Evolutionary conservation across 1,284 basidiomycete species (phyloP).

Genomic region (Apiotrichum montevideense): DNA sequence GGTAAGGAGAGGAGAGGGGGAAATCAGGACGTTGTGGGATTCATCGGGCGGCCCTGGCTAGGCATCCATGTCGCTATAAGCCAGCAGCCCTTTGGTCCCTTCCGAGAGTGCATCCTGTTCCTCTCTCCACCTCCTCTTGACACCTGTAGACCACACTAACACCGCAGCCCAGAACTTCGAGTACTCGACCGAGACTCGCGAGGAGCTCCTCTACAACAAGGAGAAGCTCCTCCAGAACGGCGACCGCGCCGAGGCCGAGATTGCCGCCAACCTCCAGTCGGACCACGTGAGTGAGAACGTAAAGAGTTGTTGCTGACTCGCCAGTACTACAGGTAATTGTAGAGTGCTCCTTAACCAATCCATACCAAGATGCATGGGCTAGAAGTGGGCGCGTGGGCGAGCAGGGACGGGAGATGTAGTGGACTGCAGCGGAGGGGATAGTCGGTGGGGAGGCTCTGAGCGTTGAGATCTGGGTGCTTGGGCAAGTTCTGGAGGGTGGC

Average conservation of each 20-base stretch:
- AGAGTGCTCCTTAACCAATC: background rate
- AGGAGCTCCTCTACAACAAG: constrained; percentile 99
- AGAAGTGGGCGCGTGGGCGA: background rate
- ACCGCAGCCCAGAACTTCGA: constrained; percentile 83
- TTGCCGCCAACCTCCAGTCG: constrained; percentile 81
- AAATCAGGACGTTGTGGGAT: background rate
- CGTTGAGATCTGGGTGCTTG: too few relatives aligned
- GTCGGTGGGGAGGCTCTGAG: too few relatives aligned
- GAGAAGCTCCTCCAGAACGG: constrained; percentile 91
- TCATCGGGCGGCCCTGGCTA: too few relatives aligned
- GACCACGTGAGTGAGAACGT: constrained; percentile 47
- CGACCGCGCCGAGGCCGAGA: constrained; percentile 92
- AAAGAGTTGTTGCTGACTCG: background rate
- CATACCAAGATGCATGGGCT: constrained; percentile 4
- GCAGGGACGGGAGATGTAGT: too few relatives aligned
- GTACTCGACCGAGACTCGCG: constrained; percentile 94
- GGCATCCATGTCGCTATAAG: too few relatives aligned
- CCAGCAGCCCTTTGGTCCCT: background rate
- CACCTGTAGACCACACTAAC: background rate
- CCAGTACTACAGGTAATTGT: constrained; percentile 5
- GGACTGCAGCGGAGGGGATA: too few relatives aligned
- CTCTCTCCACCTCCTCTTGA: background rate
- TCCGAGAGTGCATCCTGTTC: too few relatives aligned
- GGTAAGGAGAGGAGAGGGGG: too few relatives aligned
- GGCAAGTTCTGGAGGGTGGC: too few relatives aligned